phyloP scores from a whole-genome alignment of 805 yeast species.

The Torulaspora microellipsoides region DNA sequence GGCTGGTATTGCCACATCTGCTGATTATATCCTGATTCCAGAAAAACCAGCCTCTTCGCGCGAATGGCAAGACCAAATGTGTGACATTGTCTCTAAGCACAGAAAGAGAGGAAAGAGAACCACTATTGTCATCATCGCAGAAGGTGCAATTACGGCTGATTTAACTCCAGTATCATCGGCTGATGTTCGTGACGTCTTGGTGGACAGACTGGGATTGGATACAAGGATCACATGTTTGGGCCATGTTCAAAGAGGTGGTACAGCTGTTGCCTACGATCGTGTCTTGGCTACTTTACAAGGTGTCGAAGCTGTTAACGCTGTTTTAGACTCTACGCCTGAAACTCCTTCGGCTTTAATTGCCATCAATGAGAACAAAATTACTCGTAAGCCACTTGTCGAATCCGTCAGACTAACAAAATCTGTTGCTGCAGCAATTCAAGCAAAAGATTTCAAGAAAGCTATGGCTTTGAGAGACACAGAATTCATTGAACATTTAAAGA shows the following conservation, averaged over 20 bases:
- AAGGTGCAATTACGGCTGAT: conserved; percentile 73
- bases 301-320: conserved; percentile 76
- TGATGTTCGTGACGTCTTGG: conserved; percentile 62
- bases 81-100: conserved; percentile 58
- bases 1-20: conserved; percentile 77
- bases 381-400: conserved; percentile 62
- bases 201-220: conserved; percentile 62
- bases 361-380: conserved; percentile 64
- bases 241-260: conserved; percentile 81
- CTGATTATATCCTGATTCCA: conserved; percentile 77
- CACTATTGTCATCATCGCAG: conserved; percentile 77
- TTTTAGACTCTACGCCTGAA: conserved; percentile 59
- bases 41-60: conserved; percentile 64
- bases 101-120: conserved; percentile 69
- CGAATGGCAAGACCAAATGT: conserved; percentile 66
- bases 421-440: conserved; percentile 65
- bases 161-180: conserved; percentile 62
- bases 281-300: conserved; percentile 73
- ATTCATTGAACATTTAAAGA: conserved; percentile 58
- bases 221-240: conserved; percentile 76
- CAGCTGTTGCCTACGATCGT: conserved; percentile 72
- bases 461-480: conserved; percentile 67
- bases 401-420: conserved; percentile 68
- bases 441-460: conserved; percentile 63
- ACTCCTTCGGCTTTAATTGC: conserved; percentile 81